Conservation (phyloP, 192 early-diverging fungal genomes). For the Coemansia sp. region DNA sequence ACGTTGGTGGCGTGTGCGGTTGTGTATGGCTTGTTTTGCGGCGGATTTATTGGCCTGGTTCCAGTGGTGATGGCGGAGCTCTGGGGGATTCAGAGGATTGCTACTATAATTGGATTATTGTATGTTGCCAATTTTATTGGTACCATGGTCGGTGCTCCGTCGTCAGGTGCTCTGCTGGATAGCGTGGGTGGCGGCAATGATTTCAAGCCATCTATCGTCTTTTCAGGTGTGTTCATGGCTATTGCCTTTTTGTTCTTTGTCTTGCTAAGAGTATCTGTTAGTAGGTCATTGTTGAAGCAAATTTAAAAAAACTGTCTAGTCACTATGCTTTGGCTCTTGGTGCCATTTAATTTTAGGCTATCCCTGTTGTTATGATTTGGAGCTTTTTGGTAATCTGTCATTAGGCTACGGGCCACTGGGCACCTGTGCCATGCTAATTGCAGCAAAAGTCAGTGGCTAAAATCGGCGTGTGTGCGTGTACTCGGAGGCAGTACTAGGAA, state of each 20-base stretch:
- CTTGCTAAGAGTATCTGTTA: slow-evolving; percentile 6
- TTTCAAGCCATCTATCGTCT: slow-evolving; percentile 40
- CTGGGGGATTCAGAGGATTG: slow-evolving; percentile 56
- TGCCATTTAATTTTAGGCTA: background rate
- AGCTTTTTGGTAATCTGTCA: slow-evolving; percentile 4
- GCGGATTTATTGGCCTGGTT: slow-evolving; percentile 56
- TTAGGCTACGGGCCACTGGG: slow-evolving; percentile 11
- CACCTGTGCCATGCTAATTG: slow-evolving; percentile 2
- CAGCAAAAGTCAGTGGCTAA: background rate
- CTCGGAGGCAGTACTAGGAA: slow-evolving; percentile 12
- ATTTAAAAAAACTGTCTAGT: slow-evolving; percentile 4
- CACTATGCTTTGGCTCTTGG: slow-evolving; percentile 5
- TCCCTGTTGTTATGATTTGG: slow-evolving; percentile 10
- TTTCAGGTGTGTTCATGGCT: slow-evolving; percentile 49
- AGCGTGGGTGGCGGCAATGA: slow-evolving; percentile 39
- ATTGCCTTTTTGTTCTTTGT: slow-evolving; percentile 25
- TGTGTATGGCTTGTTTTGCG: slow-evolving; percentile 58
- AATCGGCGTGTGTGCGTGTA: slow-evolving; percentile 23
- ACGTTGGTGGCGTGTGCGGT: slow-evolving; percentile 51
- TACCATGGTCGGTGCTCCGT: slow-evolving; percentile 54
- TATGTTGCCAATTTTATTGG: slow-evolving; percentile 56
- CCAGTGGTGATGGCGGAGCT: slow-evolving; percentile 58
- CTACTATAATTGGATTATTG: slow-evolving; percentile 57
- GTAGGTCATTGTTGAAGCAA: slow-evolving; percentile 10
- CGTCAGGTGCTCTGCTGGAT: slow-evolving; percentile 56